Percentiles rank a stretch among this genome's conserved stretches.
Evolutionary conservation across 2,329 filamentous ascomycete genomes (phyloP).

Genomic region (Fusarium succisae): DNA sequence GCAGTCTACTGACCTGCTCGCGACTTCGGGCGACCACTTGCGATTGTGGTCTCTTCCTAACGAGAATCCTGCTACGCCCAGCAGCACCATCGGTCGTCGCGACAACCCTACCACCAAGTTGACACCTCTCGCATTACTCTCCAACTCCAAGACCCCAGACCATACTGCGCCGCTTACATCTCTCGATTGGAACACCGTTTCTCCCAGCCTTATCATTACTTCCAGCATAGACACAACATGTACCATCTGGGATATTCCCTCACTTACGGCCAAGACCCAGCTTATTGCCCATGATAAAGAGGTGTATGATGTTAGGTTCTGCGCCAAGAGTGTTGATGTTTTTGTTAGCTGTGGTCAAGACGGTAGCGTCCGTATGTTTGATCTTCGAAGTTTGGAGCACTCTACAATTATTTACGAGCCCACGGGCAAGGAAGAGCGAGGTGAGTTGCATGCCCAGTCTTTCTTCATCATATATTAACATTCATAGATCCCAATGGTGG

Average conservation of each 20-base stretch:
- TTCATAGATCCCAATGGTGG: constrained; percentile 63
- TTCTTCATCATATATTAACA: not conserved
- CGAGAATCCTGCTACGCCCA: constrained; percentile 63
- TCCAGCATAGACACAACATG: constrained; percentile 99
- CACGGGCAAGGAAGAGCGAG: constrained; percentile 81
- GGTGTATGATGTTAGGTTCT: constrained; percentile 98
- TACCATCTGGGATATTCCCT: constrained; percentile 99
- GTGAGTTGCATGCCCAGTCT: constrained; percentile 55
- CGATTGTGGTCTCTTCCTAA: constrained; percentile 91
- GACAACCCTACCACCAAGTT: constrained; percentile 76
- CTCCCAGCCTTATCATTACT: constrained; percentile 96
- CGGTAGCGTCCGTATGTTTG: constrained; percentile 98
- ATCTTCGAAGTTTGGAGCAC: constrained; percentile 93
- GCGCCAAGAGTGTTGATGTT: constrained; percentile 96
- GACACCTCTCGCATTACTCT: constrained; percentile 89
- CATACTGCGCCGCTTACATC: constrained; percentile 97
- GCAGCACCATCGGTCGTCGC: constrained; percentile 75
- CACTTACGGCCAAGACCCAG: constrained; percentile 96
- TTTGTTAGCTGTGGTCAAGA: constrained; percentile 98
- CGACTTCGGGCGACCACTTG: constrained; percentile 94
- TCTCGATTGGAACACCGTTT: constrained; percentile 97
- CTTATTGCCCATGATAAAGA: constrained; percentile 99
- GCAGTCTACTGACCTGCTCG: constrained; percentile 91
- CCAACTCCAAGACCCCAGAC: constrained; percentile 98
- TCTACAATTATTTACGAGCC: constrained; percentile 99